Evolutionary conservation across 768 basidiomycete genomes (phyloP).

Genomic region (Xerocomus brunneocitrinus): DNA sequence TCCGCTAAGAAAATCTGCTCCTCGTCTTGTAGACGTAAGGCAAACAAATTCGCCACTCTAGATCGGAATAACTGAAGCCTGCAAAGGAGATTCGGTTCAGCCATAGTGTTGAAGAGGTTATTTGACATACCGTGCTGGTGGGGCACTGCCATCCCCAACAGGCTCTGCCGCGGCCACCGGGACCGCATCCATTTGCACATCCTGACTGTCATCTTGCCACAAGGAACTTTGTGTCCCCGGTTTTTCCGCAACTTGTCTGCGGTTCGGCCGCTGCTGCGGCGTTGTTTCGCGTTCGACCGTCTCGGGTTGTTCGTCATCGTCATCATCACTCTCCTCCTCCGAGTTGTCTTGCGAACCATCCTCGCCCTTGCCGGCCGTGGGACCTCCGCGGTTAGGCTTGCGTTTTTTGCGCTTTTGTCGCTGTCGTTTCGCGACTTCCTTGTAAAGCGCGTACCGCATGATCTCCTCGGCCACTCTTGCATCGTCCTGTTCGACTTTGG

Average conservation of each 20-base stretch:
- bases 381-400: slow-evolving; percentile 71
- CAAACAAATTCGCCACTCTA: slow-evolving; percentile 68
- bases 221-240: slow-evolving; percentile 48
- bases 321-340: slow-evolving; percentile 38
- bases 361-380: slow-evolving; percentile 48
- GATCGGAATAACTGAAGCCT: slow-evolving; percentile 80
- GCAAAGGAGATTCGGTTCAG: slow-evolving; percentile 4
- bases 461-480: slow-evolving; percentile 91
- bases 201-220: slow-evolving; percentile 66
- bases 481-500: slow-evolving; percentile 79
- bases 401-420: slow-evolving; percentile 71
- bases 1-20: slow-evolving; percentile 71
- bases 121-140: slow-evolving; percentile 54
- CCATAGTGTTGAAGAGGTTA: not conserved
- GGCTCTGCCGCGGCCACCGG: slow-evolving; percentile 36
- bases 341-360: slow-evolving; percentile 37
- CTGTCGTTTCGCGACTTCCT: slow-evolving; percentile 85
- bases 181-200: slow-evolving; percentile 55
- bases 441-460: slow-evolving; percentile 95
- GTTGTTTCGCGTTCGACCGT: slow-evolving; percentile 47
- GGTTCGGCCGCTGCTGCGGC: slow-evolving; percentile 33
- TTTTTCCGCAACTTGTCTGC: slow-evolving; percentile 23
- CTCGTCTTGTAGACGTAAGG: slow-evolving; percentile 62
- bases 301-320: slow-evolving; percentile 36
- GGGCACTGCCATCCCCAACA: slow-evolving; percentile 40